These are phyloP conservation scores for Alternaria infectoria DNA, from an alignment of 2,329 filamentous ascomycete species.

Conservation along the genomic window DNA sequence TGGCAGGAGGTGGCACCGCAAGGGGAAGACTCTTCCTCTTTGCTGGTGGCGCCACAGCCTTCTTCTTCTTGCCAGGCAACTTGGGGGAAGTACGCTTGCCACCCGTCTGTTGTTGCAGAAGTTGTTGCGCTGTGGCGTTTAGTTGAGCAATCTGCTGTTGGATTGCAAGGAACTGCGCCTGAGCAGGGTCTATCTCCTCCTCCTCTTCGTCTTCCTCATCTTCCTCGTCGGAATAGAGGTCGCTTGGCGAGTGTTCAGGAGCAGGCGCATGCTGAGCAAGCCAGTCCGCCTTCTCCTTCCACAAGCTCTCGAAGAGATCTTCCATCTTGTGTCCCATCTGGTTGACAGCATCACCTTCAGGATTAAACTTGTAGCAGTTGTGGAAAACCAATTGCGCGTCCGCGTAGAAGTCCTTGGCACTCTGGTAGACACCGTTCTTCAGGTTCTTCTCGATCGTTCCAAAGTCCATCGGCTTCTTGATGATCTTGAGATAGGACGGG, in stretches of 20 bases:
- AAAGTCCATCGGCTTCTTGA: slow-evolving; percentile 97
- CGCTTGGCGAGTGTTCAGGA: slow-evolving; percentile 68
- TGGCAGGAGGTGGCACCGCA: slow-evolving; percentile 37
- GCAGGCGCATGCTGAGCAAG: slow-evolving; percentile 74
- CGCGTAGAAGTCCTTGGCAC: slow-evolving; percentile 81
- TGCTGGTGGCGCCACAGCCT: slow-evolving; percentile 21
- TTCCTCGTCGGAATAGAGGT: slow-evolving; percentile 61
- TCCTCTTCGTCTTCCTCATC: slow-evolving; percentile 74
- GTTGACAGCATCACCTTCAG: slow-evolving; percentile 76
- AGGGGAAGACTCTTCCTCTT: slow-evolving; percentile 40
- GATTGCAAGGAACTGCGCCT: slow-evolving; percentile 58
- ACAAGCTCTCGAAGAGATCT: slow-evolving; percentile 74
- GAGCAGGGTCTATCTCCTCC: slow-evolving; percentile 54
- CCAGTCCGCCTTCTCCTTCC: slow-evolving; percentile 81
- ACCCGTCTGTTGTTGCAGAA: slow-evolving; percentile 41
- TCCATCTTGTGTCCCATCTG: slow-evolving; percentile 74
- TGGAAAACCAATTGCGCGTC: slow-evolving; percentile 83
- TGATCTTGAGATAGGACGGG: slow-evolving; percentile 87
- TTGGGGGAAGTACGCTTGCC: slow-evolving; percentile 64
- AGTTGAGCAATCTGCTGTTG: slow-evolving; percentile 75
- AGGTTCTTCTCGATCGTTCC: slow-evolving; percentile 81
- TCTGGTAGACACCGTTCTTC: slow-evolving; percentile 77
- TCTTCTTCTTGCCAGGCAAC: slow-evolving; percentile 55
- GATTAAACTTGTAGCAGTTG: slow-evolving; percentile 94
- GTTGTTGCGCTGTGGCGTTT: slow-evolving; percentile 65